Evolutionary conservation across 1,284 basidiomycete genomes (phyloP).

Genomic region (Austroboletus olivaceoglutinosus): DNA sequence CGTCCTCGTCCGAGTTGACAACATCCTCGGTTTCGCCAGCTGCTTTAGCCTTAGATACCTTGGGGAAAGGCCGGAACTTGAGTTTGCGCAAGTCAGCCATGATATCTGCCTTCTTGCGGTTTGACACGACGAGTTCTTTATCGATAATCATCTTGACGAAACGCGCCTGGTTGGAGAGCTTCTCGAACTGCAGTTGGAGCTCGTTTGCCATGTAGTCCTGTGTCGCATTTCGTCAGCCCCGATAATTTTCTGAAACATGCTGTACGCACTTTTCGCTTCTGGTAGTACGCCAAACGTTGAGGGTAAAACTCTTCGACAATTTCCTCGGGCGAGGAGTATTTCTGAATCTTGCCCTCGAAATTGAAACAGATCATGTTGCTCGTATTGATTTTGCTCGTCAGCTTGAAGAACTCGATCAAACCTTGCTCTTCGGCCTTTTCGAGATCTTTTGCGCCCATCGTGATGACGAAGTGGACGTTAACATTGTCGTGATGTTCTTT

Average conservation of each 20-base stretch:
- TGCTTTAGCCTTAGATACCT: slow-evolving; percentile 66
- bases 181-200: slow-evolving; percentile 81
- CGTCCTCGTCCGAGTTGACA: slow-evolving; percentile 61
- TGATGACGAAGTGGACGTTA: slow-evolving; percentile 88
- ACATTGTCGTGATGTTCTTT: slow-evolving; percentile 95
- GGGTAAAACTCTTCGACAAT: slow-evolving; percentile 95
- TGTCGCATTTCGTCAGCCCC: slow-evolving; percentile 1
- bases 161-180: slow-evolving; percentile 91
- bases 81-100: slow-evolving; percentile 81
- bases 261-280: slow-evolving; percentile 80
- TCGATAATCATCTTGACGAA: slow-evolving; percentile 97
- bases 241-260: neutral
- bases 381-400: slow-evolving; percentile 80
- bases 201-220: slow-evolving; percentile 87
- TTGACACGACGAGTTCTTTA: slow-evolving; percentile 86
- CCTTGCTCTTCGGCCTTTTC: slow-evolving; percentile 90
- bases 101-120: slow-evolving; percentile 88
- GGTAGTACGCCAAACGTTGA: slow-evolving; percentile 86
- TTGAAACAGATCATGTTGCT: slow-evolving; percentile 99
- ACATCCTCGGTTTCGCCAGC: slow-evolving; percentile 70
- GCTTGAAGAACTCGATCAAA: slow-evolving; percentile 88
- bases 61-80: slow-evolving; percentile 90
- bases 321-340: slow-evolving; percentile 87
- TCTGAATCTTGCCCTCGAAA: slow-evolving; percentile 94
- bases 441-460: slow-evolving; percentile 79